Evolutionary conservation across 148 eudicot species (phyloP).

Genomic region (Silene conica): DNA sequence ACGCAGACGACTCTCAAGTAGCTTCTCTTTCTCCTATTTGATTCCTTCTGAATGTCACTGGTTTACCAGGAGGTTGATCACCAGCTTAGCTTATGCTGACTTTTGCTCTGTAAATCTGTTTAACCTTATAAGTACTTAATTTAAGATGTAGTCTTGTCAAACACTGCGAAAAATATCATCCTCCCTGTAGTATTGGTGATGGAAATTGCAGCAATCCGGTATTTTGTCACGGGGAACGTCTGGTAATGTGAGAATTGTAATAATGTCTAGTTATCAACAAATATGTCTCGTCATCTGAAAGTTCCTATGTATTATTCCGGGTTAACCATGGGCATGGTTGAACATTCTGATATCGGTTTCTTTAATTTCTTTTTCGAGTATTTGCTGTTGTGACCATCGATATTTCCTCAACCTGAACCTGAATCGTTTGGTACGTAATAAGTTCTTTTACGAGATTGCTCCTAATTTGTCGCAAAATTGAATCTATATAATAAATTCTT

Average conservation of each 20-base stretch:
- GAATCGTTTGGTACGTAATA: too few relatives aligned
- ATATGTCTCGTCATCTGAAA: too few relatives aligned
- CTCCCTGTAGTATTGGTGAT: neutral
- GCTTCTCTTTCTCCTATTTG: slow-evolving; percentile 54
- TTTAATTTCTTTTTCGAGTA: too few relatives aligned
- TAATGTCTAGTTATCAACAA: neutral
- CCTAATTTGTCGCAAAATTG: too few relatives aligned
- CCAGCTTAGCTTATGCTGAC: neutral
- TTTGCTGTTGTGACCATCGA: too few relatives aligned
- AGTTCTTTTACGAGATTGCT: too few relatives aligned
- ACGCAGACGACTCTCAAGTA: slow-evolving; percentile 45
- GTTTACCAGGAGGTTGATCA: slow-evolving; percentile 3
- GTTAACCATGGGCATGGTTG: too few relatives aligned
- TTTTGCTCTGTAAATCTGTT: slow-evolving; percentile 6
- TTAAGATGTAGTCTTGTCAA: neutral
- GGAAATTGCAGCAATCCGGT: neutral
- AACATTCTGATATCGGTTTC: too few relatives aligned
- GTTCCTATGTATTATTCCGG: too few relatives aligned
- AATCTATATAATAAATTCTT: too few relatives aligned
- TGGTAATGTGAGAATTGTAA: neutral
- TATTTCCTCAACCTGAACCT: too few relatives aligned
- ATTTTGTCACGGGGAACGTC: neutral
- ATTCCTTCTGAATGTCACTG: slow-evolving; percentile 1
- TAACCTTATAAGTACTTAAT: neutral
- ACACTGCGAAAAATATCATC: neutral